Conservation (phyloP, 768 basidiomycete genomes). For the Tulasnella sp. region DNA sequence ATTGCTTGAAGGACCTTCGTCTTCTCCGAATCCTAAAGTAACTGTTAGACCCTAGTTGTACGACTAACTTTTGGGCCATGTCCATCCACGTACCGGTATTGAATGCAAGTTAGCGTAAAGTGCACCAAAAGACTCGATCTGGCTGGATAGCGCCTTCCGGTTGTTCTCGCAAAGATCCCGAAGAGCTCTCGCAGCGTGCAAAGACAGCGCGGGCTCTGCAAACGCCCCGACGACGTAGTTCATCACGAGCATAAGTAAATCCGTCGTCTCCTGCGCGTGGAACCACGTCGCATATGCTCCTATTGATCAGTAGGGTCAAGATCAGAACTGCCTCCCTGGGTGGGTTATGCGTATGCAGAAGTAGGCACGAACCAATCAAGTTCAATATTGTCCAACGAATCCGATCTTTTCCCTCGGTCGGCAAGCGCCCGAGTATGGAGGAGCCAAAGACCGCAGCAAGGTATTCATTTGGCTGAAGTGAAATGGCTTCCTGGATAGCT, state of each 20-base stretch:
- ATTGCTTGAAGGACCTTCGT: constrained; percentile 87
- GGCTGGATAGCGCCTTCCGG: constrained; percentile 66
- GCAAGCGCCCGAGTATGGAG: constrained; percentile 57
- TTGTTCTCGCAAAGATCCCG: constrained; percentile 87
- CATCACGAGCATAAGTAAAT: constrained; percentile 51
- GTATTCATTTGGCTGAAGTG: constrained; percentile 42
- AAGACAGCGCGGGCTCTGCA: constrained; percentile 50
- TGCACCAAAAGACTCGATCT: constrained; percentile 75
- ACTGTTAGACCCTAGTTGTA: background rate
- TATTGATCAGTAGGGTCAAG: constrained; percentile 22
- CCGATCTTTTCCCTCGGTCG: constrained; percentile 50
- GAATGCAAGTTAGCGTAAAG: constrained; percentile 65
- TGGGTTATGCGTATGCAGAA: background rate
- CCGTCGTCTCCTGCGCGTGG: constrained; percentile 36
- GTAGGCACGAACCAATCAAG: constrained; percentile 51
- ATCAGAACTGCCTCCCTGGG: background rate
- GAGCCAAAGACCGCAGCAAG: constrained; percentile 60
- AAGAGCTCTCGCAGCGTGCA: constrained; percentile 69
- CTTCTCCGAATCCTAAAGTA: constrained; percentile 64
- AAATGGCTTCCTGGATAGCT: constrained; percentile 80
- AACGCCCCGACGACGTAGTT: constrained; percentile 63
- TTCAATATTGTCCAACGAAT: constrained; percentile 64
- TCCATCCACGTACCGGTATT: constrained; percentile 49
- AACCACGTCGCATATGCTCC: constrained; percentile 78
- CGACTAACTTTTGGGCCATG: background rate